A percentile compares a stretch with the other conserved stretches of the same genome.
These are phyloP conservation scores for Epithemia pelagica DNA, from an alignment of 108 stramenopile genomes.

Conservation along the genomic window DNA sequence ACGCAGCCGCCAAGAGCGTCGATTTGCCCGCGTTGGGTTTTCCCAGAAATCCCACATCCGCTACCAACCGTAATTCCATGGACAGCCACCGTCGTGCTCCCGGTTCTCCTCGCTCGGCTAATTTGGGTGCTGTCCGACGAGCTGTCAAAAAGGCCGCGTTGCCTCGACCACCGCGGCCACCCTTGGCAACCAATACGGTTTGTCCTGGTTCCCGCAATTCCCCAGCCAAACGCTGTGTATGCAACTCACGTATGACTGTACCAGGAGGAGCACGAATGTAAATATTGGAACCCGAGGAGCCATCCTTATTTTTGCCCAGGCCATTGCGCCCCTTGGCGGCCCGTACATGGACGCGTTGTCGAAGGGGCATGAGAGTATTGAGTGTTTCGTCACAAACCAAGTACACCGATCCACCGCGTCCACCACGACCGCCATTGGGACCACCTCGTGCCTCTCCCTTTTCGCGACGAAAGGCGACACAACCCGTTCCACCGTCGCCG, in stretches of 20 bases:
- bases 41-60: slow-evolving; percentile 95
- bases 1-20: slow-evolving; percentile 82
- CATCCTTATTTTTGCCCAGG: slow-evolving; percentile 79
- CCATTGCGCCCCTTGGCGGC: slow-evolving; percentile 78
- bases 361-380: slow-evolving; percentile 83
- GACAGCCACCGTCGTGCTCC: slow-evolving; percentile 84
- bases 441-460: slow-evolving; percentile 88
- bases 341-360: slow-evolving; percentile 75
- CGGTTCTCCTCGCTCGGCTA: slow-evolving; percentile 87
- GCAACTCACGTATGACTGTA: slow-evolving; percentile 84
- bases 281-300: slow-evolving; percentile 57
- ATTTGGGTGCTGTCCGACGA: slow-evolving; percentile 76
- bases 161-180: slow-evolving; percentile 92
- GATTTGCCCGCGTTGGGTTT: slow-evolving; percentile 99
- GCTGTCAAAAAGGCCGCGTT: slow-evolving; percentile 91
- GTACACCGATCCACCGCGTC: slow-evolving; percentile 76
- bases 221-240: slow-evolving; percentile 81
- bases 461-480: slow-evolving; percentile 90
- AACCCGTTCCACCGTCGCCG: slow-evolving; percentile 93
- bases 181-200: slow-evolving; percentile 79
- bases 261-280: slow-evolving; percentile 86
- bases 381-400: slow-evolving; percentile 72
- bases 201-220: slow-evolving; percentile 80
- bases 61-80: slow-evolving; percentile 90
- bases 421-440: slow-evolving; percentile 87